phyloP scores from a whole-genome alignment of 345 rosid genomes.

The Hypericum androsaemum region DNA sequence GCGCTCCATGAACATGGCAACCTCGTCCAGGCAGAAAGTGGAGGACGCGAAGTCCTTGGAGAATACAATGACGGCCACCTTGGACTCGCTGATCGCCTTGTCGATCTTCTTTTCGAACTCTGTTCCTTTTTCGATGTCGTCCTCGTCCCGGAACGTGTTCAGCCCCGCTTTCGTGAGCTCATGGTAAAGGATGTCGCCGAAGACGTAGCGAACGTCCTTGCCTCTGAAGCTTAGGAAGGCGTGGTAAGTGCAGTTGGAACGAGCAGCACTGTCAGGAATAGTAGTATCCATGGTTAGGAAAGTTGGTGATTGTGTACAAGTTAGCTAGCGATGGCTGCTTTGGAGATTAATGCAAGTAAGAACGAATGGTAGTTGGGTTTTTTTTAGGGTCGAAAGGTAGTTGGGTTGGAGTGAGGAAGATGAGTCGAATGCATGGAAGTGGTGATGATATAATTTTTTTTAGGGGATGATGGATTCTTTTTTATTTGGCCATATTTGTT shows the following conservation, averaged over 20 bases:
- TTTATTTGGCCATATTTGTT: too few species aligned
- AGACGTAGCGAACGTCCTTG: background rate
- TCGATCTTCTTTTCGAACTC: background rate
- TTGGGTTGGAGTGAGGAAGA: too few species aligned
- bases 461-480: too few species aligned
- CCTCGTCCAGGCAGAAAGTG: conserved; percentile 1
- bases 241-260: background rate
- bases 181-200: background rate
- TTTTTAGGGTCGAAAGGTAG: too few species aligned
- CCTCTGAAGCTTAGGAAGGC: background rate
- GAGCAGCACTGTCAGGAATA: too few species aligned
- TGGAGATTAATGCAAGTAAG: too few species aligned
- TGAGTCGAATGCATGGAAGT: too few species aligned
- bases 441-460: too few species aligned
- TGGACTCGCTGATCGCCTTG: conserved; percentile 1
- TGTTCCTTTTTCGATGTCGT: background rate
- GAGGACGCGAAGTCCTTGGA: conserved; percentile 1
- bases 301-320: too few species aligned
- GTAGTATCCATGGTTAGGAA: too few species aligned
- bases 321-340: too few species aligned
- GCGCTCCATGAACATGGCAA: background rate
- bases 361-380: too few species aligned
- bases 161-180: background rate
- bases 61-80: conserved; percentile 2
- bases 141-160: background rate